Evolutionary conservation across 345 rosid genomes (phyloP).

Genomic region (Gossypium sturtianum): DNA sequence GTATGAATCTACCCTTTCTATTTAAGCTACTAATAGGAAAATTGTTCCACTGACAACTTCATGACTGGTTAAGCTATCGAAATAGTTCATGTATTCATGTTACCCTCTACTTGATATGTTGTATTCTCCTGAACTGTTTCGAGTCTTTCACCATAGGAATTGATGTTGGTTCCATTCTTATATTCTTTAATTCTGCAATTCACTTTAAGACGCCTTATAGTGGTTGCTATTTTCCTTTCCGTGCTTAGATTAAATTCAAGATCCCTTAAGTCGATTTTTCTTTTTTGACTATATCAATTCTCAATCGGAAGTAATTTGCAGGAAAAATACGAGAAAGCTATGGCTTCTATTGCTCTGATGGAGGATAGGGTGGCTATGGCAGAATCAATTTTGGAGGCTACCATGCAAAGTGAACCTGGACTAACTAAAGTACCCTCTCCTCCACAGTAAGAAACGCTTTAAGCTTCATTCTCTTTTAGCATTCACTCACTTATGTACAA

Average conservation of each 20-base stretch:
- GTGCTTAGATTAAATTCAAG: background rate
- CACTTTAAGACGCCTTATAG: background rate
- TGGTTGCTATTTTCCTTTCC: background rate
- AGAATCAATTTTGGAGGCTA: constrained; percentile 88
- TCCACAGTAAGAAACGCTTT: constrained; percentile 38
- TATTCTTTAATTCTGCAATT: background rate
- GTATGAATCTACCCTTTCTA: background rate
- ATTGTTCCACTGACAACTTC: background rate
- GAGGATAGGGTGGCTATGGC: constrained; percentile 86
- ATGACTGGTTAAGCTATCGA: background rate
- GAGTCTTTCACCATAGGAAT: background rate
- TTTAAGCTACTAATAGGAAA: background rate
- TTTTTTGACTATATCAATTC: background rate
- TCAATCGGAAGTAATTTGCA: constrained; percentile 26
- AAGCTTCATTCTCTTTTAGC: background rate
- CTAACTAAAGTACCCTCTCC: constrained; percentile 63
- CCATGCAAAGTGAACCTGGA: constrained; percentile 71
- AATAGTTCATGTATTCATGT: background rate
- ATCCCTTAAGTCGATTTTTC: background rate
- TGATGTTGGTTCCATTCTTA: background rate
- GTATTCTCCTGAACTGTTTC: background rate
- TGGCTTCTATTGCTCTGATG: constrained; percentile 59
- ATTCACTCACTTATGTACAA: background rate
- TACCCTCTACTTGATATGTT: background rate
- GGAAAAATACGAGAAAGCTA: constrained; percentile 87